phyloP scores from a whole-genome alignment of 176 grass and related monocot species.

The Zizania latifolia region DNA sequence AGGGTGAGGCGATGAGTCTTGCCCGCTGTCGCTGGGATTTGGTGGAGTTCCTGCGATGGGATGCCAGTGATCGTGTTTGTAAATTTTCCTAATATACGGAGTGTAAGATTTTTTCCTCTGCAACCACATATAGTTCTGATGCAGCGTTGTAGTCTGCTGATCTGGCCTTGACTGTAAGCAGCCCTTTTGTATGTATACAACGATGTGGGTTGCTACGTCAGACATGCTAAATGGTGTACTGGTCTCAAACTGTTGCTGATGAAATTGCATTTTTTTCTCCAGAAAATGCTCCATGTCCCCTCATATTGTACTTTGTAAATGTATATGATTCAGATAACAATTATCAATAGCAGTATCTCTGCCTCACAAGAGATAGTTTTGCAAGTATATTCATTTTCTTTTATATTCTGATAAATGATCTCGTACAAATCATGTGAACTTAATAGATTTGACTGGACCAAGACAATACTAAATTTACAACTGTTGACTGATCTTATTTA shows the following conservation, averaged over 20 bases:
- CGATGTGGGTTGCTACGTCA: constrained; percentile 8
- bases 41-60: constrained; percentile 21
- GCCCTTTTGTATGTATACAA: constrained; percentile 34
- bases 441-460: no score
- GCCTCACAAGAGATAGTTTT: not conserved
- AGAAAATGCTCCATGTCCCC: not conserved
- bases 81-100: constrained; percentile 17
- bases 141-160: not conserved
- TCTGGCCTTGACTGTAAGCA: constrained; percentile 6
- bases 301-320: not conserved
- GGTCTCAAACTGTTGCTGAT: constrained; percentile 3
- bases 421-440: no score
- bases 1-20: constrained; percentile 44
- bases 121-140: not conserved
- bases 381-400: not conserved
- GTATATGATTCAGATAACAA: not conserved
- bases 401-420: no score
- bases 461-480: no score
- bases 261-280: constrained; percentile 15
- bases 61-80: constrained; percentile 22
- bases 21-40: not conserved
- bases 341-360: not conserved
- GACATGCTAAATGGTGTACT: not conserved
- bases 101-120: not conserved
- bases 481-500: no score